Conservation (phyloP, 2,329 filamentous ascomycete genomes). For the Pseudogymnoascus sp. region DNA sequence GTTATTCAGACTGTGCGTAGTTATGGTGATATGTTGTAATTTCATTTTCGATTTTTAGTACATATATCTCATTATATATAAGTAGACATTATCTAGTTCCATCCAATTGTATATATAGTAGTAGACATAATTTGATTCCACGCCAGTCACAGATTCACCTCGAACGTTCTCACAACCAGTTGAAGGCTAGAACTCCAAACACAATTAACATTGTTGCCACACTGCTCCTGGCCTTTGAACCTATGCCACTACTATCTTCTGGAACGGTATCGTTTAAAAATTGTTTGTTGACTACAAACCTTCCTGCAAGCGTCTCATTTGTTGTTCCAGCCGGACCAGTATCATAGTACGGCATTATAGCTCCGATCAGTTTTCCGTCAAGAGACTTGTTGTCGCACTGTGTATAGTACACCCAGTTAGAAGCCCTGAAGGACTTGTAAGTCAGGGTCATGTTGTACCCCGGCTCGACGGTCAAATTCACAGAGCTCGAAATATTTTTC, state of each 20-base stretch:
- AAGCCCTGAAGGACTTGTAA: neutral
- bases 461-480: neutral
- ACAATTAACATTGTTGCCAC: neutral
- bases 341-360: neutral
- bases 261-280: neutral
- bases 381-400: neutral
- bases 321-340: neutral
- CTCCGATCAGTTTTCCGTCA: neutral
- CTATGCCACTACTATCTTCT: neutral
- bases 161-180: neutral
- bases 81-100: no score
- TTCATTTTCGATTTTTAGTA: no score
- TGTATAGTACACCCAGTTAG: neutral
- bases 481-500: neutral
- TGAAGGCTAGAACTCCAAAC: neutral
- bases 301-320: neutral
- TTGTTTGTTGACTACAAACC: neutral
- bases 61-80: no score
- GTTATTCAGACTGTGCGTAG: no score
- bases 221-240: neutral
- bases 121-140: no score
- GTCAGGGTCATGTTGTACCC: neutral
- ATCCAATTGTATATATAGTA: no score
- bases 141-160: neutral
- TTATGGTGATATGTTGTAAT: no score